These are phyloP conservation scores for Gilbertella persicaria DNA, from an alignment of 371 early-diverging fungal genomes.

Conservation along the genomic window DNA sequence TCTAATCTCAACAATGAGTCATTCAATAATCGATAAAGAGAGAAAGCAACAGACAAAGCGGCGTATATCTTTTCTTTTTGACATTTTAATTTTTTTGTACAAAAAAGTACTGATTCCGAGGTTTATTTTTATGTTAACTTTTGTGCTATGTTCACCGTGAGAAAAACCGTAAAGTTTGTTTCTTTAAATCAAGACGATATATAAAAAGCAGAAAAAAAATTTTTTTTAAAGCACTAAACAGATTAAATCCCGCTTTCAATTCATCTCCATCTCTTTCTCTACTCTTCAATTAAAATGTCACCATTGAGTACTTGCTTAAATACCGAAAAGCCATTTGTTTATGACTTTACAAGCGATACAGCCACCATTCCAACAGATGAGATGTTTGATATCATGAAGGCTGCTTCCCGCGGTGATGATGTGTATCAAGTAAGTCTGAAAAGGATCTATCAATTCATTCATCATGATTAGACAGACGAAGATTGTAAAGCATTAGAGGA, in stretches of 20 bases:
- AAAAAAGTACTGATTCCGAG: too few species aligned
- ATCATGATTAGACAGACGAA: slow-evolving; percentile 13
- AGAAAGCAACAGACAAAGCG: too few species aligned
- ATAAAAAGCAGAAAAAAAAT: not conserved
- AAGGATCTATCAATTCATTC: too few species aligned
- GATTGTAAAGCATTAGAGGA: slow-evolving; percentile 61
- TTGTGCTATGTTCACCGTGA: not conserved
- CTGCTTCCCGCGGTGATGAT: slow-evolving; percentile 83
- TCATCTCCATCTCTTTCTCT: not conserved
- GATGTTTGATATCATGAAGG: slow-evolving; percentile 82
- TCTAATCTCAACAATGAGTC: too few species aligned
- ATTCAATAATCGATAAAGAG: too few species aligned
- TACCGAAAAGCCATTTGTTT: slow-evolving; percentile 22
- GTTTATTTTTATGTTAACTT: too few species aligned
- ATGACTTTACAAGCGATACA: slow-evolving; percentile 67
- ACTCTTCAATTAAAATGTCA: slow-evolving; percentile 18
- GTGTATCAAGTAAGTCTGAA: slow-evolving; percentile 70
- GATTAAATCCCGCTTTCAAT: not conserved
- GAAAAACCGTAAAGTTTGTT: not conserved
- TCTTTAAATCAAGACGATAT: not conserved
- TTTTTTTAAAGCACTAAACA: not conserved
- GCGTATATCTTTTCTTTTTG: too few species aligned
- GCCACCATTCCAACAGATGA: slow-evolving; percentile 82
- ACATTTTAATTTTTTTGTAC: too few species aligned
- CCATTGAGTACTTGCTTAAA: slow-evolving; percentile 11